These are phyloP conservation scores for Naganishia vishniacii DNA, from an alignment of 768 basidiomycete species.

Conservation along the genomic window DNA sequence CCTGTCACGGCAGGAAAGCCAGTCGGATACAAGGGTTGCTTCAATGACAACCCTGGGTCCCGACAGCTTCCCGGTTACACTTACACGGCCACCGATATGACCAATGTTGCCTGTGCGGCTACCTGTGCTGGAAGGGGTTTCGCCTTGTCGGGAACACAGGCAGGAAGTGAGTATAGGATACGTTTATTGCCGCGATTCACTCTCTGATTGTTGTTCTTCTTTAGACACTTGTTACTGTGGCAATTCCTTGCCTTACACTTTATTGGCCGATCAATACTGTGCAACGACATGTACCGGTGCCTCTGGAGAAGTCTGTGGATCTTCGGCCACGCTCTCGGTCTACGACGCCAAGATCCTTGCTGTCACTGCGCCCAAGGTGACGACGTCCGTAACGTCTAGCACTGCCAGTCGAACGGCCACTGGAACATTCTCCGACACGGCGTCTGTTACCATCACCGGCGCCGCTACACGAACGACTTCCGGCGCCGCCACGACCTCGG, in stretches of 20 bases:
- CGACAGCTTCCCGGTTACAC: conserved; percentile 28
- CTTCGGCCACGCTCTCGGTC: conserved; percentile 26
- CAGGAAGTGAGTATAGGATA: conserved; percentile 24
- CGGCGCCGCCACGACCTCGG: not conserved
- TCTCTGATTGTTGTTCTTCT: conserved; percentile 9
- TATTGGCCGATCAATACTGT: conserved; percentile 33
- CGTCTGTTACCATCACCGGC: not conserved
- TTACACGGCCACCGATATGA: conserved; percentile 36
- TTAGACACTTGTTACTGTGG: conserved; percentile 35
- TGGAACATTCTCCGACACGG: not conserved
- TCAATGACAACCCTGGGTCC: conserved; percentile 23
- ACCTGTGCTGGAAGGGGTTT: conserved; percentile 17
- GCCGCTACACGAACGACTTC: not conserved
- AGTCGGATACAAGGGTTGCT: conserved; percentile 32
- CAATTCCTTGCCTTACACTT: conserved; percentile 23
- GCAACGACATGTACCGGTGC: conserved; percentile 30
- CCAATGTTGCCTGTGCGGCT: conserved; percentile 9
- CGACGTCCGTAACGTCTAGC: not conserved
- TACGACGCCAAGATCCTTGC: conserved; percentile 24
- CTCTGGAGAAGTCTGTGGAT: conserved; percentile 32
- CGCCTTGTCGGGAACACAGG: conserved; percentile 27
- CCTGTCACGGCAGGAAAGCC: not conserved
- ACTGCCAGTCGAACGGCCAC: conserved; percentile 7
- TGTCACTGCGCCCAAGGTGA: not conserved
- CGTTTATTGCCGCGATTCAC: conserved; percentile 29